Percentiles rank a stretch among this genome's conserved stretches.
These are phyloP conservation scores for Akanthomyces uredinophilus DNA, from an alignment of 2,329 filamentous ascomycete genomes.

Conservation along the genomic window DNA sequence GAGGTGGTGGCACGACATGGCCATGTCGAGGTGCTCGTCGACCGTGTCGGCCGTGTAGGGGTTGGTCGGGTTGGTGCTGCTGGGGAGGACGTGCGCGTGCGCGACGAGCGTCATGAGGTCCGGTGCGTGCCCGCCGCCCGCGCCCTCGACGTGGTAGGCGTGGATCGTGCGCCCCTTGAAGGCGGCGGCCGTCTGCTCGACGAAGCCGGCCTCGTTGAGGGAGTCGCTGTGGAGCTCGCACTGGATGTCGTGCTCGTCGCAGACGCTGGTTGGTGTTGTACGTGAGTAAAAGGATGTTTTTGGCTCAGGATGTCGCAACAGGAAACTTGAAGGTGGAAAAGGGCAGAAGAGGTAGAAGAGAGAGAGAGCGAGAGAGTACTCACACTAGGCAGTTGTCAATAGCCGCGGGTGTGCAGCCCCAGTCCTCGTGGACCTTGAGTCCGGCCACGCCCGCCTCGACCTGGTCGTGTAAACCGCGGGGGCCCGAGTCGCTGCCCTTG, in stretches of 20 bases:
- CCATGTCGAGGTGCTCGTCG: constrained; percentile 95
- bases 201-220: constrained; percentile 91
- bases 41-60: constrained; percentile 89
- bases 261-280: constrained; percentile 44
- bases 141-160: constrained; percentile 95
- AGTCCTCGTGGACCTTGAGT: constrained; percentile 93
- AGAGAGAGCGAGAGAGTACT: no score
- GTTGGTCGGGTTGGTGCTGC: constrained; percentile 85
- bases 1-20: constrained; percentile 96
- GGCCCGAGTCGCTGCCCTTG: constrained; percentile 83
- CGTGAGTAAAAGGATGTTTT: no score
- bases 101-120: constrained; percentile 95
- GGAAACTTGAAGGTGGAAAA: no score
- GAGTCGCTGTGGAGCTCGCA: constrained; percentile 95
- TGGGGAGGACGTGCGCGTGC: constrained; percentile 80
- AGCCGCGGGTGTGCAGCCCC: constrained; percentile 85
- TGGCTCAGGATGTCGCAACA: no score
- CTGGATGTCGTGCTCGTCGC: constrained; percentile 87
- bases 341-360: no score
- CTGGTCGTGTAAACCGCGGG: constrained; percentile 69
- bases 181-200: constrained; percentile 79
- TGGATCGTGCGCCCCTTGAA: constrained; percentile 87
- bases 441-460: constrained; percentile 79
- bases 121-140: constrained; percentile 88
- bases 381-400: constrained; percentile 77